Evolutionary conservation across 164 flowering plant species (phyloP), one percentile per base, ranked within the genome.

Genomic region (Annona squamosa): DNA sequence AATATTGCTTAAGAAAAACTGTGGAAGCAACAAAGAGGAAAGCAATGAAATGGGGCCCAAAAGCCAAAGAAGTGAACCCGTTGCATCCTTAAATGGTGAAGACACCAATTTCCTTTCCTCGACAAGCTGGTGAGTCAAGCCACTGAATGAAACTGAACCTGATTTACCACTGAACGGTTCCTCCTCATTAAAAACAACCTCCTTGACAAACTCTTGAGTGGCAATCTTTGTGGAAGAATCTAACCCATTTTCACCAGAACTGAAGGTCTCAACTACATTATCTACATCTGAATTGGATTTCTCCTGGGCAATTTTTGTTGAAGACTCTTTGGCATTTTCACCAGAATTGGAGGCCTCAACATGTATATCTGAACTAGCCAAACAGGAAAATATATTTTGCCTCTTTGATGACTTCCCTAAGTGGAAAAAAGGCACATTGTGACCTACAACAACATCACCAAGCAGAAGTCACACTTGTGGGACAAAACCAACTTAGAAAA

Each of bases 91-190:
- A 66, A 88, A 89, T 61, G 97, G 92, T 0, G 94, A 81, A 4
- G 95, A 92, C 10, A 71, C 81, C 81, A 87, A 74, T 74, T 81
- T 85, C 72, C 86, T 67, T 79, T 90, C 91, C 72, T 92, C 97
- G 16, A 90, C 76, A 19, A 74, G 70, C 70, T 94, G 91, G 73
- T 91, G 87, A 76, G 91, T 88, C 74, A 88, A 62, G 2, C 94
- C 97, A 71, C 65, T 66, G 74, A 94, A 94, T 0, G 98, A 92
- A 82, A 92, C 84, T 5, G 91, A 86, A 66, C 95, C 97, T 1
- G 95, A 72, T 83, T 91, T 94, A 2, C 98, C 98, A 48, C 85
- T 81, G 73, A 87, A 85, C 0, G 88, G 87, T 77, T 90, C 97
- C 7, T 73, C 52, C 44, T 17, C 26, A 71, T 65, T 56, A 16